Base-by-base conservation (phyloP, 2,329 filamentous ascomycete species). In the Cladosporium sp. region DNA sequence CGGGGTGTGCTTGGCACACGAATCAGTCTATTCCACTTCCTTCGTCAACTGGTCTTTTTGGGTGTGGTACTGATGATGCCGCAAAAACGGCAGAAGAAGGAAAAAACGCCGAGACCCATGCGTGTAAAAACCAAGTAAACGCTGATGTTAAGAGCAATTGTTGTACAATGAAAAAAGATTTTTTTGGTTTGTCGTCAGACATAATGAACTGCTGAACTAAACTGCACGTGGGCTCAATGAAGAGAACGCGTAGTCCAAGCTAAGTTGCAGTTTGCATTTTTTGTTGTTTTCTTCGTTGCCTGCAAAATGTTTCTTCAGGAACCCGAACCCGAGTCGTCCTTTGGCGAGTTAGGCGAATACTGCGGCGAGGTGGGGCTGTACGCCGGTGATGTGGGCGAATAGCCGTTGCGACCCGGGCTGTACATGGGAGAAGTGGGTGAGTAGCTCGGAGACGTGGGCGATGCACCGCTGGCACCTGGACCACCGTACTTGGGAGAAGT, bases 371-470 rank as follows among this genome's bases (percentile, higher is more conserved):
- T 72, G 23, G 71, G 70, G 46, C 69, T 69, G 33, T 67, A 64
- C 21, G 64, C 68, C 29, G 72, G 75, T 40, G 70, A 73, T 18
- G 72, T 74, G 26, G 74, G 74, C 5, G 72, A 75, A 62, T 75
- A 76, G 37, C 66, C 69, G 63, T 72, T 71, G 64, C 72, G 69
- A 87, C 69, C 81, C 83, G 61, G 50, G 59, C 80, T 83, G 75
- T 83, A 84, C 60, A 80, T 83, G 26, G 85, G 85, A 37, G 84
- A 86, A 7, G 85, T 88, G 50, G 86, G 86, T 69, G 82, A 84
- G 72, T 80, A 80, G 66, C 74, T 77, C 7, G 79, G 79, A 31
- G 77, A 79, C 4, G 79, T 80, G n/a, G 80, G 80, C 33, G 73
- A 75, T 44, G 84, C 85, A 18, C 79, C 84, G 8, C 83, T 86